These are phyloP conservation scores for Aspergillus niger DNA, from an alignment of 2,329 filamentous ascomycete genomes.

Conservation along the genomic window DNA sequence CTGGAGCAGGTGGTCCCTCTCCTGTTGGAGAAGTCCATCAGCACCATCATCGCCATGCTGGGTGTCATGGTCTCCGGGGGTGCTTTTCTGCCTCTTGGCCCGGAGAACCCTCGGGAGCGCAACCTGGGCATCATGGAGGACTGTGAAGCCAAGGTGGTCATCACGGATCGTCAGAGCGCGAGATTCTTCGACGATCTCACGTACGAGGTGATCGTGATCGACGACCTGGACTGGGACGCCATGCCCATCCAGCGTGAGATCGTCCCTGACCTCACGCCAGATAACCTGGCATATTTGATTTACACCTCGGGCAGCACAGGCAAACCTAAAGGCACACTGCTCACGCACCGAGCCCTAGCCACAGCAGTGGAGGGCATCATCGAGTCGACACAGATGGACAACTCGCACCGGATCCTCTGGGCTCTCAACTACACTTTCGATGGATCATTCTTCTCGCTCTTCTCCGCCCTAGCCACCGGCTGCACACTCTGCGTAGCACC, in stretches of 20 bases:
- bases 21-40: constrained; percentile 6
- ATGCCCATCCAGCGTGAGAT: neutral
- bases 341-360: constrained; percentile 9
- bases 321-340: constrained; percentile 14
- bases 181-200: neutral
- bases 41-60: constrained; percentile 7
- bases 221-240: neutral
- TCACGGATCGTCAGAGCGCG: neutral
- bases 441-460: constrained; percentile 35
- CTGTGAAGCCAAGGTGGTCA: constrained; percentile 1
- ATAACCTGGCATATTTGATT: constrained; percentile 9
- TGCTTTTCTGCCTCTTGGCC: constrained; percentile 5
- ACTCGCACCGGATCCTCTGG: constrained; percentile 23
- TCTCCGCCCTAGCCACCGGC: constrained; percentile 34
- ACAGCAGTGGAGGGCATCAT: neutral
- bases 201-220: neutral
- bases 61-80: neutral
- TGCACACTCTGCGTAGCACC: constrained; percentile 40
- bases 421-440: constrained; percentile 45
- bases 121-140: constrained; percentile 5
- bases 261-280: neutral
- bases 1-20: constrained; percentile 7
- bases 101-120: constrained; percentile 10
- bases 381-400: neutral
- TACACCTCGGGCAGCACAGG: constrained; percentile 18